phyloP scores from a whole-genome alignment of 1,284 basidiomycete species.

The Papiliotrema flavescens region DNA sequence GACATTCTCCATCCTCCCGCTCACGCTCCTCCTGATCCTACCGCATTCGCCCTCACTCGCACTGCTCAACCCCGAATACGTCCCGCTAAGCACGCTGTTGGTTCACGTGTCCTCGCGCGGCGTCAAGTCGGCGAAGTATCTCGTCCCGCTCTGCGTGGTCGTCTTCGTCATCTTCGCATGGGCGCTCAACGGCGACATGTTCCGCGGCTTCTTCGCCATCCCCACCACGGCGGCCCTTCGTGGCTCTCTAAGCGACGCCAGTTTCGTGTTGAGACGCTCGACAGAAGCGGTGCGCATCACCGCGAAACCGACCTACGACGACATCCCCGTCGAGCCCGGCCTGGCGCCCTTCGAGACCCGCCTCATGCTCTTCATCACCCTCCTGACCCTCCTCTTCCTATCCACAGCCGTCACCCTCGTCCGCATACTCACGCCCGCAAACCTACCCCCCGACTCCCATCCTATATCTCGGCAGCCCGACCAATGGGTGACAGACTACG shows the following conservation, averaged over 20 bases:
- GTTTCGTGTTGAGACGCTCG: no score
- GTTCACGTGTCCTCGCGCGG: conserved; percentile 6
- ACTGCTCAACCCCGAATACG: conserved; percentile 10
- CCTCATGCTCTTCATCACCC: conserved; percentile 19
- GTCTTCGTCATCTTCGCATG: conserved; percentile 20
- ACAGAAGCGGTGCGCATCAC: neutral
- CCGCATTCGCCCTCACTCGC: conserved; percentile 14
- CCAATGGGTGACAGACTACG: neutral
- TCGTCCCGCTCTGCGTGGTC: conserved; percentile 6
- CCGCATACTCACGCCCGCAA: conserved; percentile 3
- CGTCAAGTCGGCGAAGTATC: conserved; percentile 4
- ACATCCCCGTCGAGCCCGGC: conserved; percentile 12
- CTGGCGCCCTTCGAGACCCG: conserved; percentile 27
- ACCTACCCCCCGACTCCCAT: neutral
- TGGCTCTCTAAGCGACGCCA: no score
- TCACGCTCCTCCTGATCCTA: conserved; percentile 13
- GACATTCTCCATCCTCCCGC: conserved; percentile 17
- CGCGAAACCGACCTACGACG: neutral
- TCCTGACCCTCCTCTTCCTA: conserved; percentile 15
- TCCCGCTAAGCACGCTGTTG: conserved; percentile 21
- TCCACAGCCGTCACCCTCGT: conserved; percentile 13
- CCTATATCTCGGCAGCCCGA: neutral
- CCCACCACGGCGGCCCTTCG: neutral
- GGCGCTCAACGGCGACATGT: conserved; percentile 31
- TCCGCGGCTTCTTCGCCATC: conserved; percentile 14